Conservation (phyloP, 495 filamentous ascomycete species). For the Cairneyella variabilis region DNA sequence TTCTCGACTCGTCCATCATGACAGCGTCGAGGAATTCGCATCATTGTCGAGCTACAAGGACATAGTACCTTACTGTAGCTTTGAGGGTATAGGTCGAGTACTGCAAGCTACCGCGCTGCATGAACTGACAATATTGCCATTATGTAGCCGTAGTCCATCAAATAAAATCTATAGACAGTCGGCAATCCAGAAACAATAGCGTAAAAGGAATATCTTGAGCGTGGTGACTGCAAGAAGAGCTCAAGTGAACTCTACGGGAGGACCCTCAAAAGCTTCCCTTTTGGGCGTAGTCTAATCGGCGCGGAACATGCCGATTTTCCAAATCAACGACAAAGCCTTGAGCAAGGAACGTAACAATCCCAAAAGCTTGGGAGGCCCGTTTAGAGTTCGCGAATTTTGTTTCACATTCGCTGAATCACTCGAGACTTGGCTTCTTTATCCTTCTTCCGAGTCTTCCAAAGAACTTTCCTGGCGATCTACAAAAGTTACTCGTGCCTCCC, state of each 20-base stretch:
- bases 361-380: too few species aligned
- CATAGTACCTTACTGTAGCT: background rate
- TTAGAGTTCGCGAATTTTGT: too few species aligned
- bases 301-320: constrained; percentile 6
- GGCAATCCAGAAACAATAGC: background rate
- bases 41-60: constrained; percentile 9
- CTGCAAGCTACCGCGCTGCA: constrained; percentile 15
- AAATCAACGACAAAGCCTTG: constrained; percentile 1
- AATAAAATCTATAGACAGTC: background rate
- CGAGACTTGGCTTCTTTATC: too few species aligned
- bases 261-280: background rate
- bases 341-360: too few species aligned
- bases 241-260: background rate
- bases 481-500: background rate
- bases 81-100: background rate
- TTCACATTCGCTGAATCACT: too few species aligned
- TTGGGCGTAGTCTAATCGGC: constrained; percentile 1
- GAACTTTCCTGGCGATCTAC: background rate
- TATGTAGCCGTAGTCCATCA: background rate
- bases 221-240: background rate
- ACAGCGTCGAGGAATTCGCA: background rate
- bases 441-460: too few species aligned
- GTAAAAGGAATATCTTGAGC: too few species aligned
- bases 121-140: background rate
- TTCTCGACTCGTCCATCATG: constrained; percentile 38